Evolutionary conservation across 768 basidiomycete genomes (phyloP).

Genomic region (Russula foetens): DNA sequence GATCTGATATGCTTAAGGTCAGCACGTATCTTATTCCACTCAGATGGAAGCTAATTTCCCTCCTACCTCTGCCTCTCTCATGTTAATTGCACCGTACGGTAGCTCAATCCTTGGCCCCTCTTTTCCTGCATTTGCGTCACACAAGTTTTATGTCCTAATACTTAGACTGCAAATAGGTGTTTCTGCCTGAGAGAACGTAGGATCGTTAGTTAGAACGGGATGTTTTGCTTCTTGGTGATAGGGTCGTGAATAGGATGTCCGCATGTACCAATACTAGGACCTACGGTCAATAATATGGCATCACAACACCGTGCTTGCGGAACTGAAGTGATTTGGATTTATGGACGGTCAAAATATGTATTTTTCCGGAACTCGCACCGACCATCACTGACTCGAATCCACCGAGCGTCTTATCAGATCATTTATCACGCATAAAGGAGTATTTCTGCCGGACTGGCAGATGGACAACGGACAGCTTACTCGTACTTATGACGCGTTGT

Average conservation of each 20-base stretch:
- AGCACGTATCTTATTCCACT: neutral
- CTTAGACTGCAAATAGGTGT: neutral
- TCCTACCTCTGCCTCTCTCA: neutral
- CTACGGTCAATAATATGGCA: neutral
- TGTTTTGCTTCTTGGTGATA: neutral
- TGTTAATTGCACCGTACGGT: neutral
- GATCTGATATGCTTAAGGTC: neutral
- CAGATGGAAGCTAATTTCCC: neutral
- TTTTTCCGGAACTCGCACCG: neutral
- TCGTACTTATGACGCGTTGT: too few relatives aligned
- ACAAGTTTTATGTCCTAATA: neutral
- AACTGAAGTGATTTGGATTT: conserved; percentile 1
- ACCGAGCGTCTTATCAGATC: conserved; percentile 1
- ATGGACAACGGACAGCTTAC: neutral
- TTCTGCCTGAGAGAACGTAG: neutral
- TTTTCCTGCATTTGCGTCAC: neutral
- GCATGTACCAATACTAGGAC: neutral
- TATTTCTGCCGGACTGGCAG: neutral
- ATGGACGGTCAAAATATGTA: neutral
- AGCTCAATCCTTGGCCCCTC: neutral
- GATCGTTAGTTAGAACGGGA: neutral
- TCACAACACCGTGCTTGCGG: neutral
- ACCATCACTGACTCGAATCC: neutral
- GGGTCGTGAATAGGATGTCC: neutral
- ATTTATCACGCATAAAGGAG: neutral